Percentiles rank a stretch among this genome's conserved stretches.
Evolutionary conservation across 495 filamentous ascomycete species (phyloP).

Genomic region (Ramalina peruviana): DNA sequence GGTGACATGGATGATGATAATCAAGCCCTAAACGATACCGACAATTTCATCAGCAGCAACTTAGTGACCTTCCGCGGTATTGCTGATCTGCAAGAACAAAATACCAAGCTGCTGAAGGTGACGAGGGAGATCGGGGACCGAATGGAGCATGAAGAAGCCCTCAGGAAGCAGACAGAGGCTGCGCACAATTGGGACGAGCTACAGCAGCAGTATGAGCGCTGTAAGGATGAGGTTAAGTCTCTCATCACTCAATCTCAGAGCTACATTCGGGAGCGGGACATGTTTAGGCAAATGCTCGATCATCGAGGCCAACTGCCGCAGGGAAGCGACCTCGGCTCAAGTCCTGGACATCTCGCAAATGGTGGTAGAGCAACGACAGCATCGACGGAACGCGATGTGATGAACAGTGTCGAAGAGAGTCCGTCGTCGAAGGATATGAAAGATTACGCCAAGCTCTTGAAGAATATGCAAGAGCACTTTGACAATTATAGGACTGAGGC

Average conservation of each 20-base stretch:
- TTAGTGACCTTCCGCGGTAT: constrained; percentile 73
- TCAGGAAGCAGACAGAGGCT: constrained; percentile 50
- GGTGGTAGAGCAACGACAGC: constrained; percentile 28
- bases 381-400: constrained; percentile 17
- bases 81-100: constrained; percentile 76
- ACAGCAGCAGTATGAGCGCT: constrained; percentile 43
- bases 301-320: constrained; percentile 47
- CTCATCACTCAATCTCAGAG: constrained; percentile 72
- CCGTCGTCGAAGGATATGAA: constrained; percentile 31
- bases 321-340: constrained; percentile 16
- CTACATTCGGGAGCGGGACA: constrained; percentile 88
- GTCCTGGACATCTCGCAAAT: constrained; percentile 10
- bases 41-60: constrained; percentile 72
- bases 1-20: constrained; percentile 44
- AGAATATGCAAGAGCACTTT: constrained; percentile 78
- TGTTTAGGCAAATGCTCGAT: constrained; percentile 87
- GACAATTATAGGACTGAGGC: constrained; percentile 82
- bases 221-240: constrained; percentile 61
- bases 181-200: constrained; percentile 62
- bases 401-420: constrained; percentile 29
- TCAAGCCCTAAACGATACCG: constrained; percentile 50
- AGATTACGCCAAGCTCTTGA: constrained; percentile 55
- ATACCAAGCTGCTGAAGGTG: constrained; percentile 65
- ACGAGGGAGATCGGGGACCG: constrained; percentile 70
- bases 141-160: constrained; percentile 83